Conservation (phyloP, 2,329 filamentous ascomycete genomes). For the Alternaria solani region DNA sequence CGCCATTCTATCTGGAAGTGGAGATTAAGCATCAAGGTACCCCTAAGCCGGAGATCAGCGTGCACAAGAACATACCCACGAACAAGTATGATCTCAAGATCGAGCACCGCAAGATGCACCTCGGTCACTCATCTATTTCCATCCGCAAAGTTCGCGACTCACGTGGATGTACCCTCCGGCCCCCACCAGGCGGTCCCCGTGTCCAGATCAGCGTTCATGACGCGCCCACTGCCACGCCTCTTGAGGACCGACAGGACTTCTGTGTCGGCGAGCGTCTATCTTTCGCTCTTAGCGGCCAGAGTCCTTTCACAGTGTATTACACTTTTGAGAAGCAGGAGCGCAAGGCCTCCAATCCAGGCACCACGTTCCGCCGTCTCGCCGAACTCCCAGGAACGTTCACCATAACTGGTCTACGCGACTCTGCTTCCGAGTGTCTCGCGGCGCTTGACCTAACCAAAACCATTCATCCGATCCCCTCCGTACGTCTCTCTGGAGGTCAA, state of each 20-base stretch:
- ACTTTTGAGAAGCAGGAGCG: slow-evolving; percentile 80
- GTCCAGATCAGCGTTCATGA: slow-evolving; percentile 94
- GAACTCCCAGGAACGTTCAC: slow-evolving; percentile 89
- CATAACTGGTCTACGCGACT: slow-evolving; percentile 87
- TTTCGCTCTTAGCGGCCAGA: slow-evolving; percentile 87
- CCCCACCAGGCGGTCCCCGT: slow-evolving; percentile 69
- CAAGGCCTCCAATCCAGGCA: slow-evolving; percentile 80
- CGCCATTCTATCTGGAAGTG: slow-evolving; percentile 90
- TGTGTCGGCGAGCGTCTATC: slow-evolving; percentile 95
- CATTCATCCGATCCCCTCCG: slow-evolving; percentile 92
- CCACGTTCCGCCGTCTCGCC: slow-evolving; percentile 90
- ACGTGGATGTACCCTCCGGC: slow-evolving; percentile 82
- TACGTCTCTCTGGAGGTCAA: slow-evolving; percentile 85
- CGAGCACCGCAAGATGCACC: slow-evolving; percentile 81
- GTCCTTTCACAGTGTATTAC: slow-evolving; percentile 93
- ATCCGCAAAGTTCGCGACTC: slow-evolving; percentile 90
- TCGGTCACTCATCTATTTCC: slow-evolving; percentile 88
- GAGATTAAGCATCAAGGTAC: slow-evolving; percentile 92
- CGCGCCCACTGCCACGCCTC: slow-evolving; percentile 85
- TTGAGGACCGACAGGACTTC: slow-evolving; percentile 86
- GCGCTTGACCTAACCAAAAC: slow-evolving; percentile 78
- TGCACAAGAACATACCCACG: slow-evolving; percentile 78
- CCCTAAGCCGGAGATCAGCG: slow-evolving; percentile 79
- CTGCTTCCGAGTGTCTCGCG: slow-evolving; percentile 86
- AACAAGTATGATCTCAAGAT: slow-evolving; percentile 82